These are phyloP conservation scores for Talaromyces sp. DNA, from an alignment of 2,329 filamentous ascomycete species.

Conservation along the genomic window DNA sequence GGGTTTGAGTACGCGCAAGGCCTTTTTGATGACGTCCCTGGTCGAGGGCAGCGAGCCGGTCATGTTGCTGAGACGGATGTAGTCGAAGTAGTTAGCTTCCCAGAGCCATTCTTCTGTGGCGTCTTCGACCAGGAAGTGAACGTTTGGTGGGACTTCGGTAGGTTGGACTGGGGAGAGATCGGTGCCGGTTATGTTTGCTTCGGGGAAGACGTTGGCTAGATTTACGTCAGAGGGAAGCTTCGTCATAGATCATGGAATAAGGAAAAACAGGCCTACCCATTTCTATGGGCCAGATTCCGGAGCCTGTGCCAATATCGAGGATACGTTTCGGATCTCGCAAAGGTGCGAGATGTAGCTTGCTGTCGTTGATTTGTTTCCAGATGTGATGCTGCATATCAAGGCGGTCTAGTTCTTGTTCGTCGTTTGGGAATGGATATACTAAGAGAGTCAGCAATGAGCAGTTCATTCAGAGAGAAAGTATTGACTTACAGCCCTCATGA, in stretches of 20 bases:
- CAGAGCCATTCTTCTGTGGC: conserved; percentile 60
- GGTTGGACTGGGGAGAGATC: conserved; percentile 69
- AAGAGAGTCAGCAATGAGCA: conserved; percentile 1
- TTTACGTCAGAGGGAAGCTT: background rate
- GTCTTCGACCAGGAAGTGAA: conserved; percentile 72
- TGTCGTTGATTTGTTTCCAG: conserved; percentile 47
- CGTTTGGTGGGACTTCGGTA: conserved; percentile 64
- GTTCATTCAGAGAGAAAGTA: background rate
- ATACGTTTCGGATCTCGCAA: conserved; percentile 47
- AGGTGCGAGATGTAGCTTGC: conserved; percentile 47
- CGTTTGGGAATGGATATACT: conserved; percentile 51
- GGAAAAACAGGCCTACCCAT: conserved; percentile 47
- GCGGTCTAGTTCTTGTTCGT: conserved; percentile 54
- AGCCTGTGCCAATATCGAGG: conserved; percentile 59
- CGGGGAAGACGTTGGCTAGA: conserved; percentile 49
- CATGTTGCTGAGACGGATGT: conserved; percentile 59
- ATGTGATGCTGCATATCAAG: conserved; percentile 57
- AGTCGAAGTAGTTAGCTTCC: conserved; percentile 52
- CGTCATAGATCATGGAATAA: too few relatives aligned
- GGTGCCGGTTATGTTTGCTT: conserved; percentile 58
- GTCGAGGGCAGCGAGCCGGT: conserved; percentile 58
- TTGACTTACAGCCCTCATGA: conserved; percentile 41
- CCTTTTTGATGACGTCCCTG: conserved; percentile 47
- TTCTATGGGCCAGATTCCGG: conserved; percentile 66
- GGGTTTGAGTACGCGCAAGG: conserved; percentile 32